Base-by-base conservation (phyloP, 2,329 filamentous ascomycete species). In the Didymella lethalis region DNA sequence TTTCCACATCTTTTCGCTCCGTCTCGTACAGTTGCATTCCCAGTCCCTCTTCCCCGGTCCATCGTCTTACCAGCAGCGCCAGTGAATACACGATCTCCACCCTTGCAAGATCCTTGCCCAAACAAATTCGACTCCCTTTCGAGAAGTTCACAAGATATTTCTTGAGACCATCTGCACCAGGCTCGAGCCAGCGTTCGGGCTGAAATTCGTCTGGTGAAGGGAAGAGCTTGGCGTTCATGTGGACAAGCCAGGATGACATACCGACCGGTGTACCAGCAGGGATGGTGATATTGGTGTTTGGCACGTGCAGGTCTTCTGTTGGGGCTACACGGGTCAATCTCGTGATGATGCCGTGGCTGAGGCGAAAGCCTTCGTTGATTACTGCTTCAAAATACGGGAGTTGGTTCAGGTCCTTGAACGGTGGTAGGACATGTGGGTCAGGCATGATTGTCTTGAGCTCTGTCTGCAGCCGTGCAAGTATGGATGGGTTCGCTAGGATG, bases 91-190 rank as follows among this genome's bases (percentile, higher is more conserved):
- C 48, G 16, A 66, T 64, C 56, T 74, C 69, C 4, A 59, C 64
- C 18, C 63, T 57, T 10, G 64, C 72, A 7, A 73, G 54, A 62
- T 80, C 75, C 54, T 79, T 78, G 7, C 79, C 79, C 29, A 81
- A 59, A 58, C 79, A 82, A n/a, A 67, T 64, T n/a, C 79, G 62
- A 7, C 68, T 73, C 0, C 78, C 78, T 40, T 73, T 75, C 26
- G 68, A 66, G 55, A 82, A 81, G 0, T 73, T 60, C 5, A 80
- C 69, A 34, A 80, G 59, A 51, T 77, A 79, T 26, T 68, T 72
- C 25, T 77, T 67, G 10, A 78, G 32, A 7, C 12, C 7, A 10
- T 60, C 46, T 0, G 34, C 56, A 2, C 38, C 54, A 2, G 50
- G 54, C 23, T 59, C 59, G 0, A 75, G 57, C 73, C 72, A 77